Evolutionary conservation across 768 basidiomycete species (phyloP).

Genomic region (Candolleomyces aberdarensis): DNA sequence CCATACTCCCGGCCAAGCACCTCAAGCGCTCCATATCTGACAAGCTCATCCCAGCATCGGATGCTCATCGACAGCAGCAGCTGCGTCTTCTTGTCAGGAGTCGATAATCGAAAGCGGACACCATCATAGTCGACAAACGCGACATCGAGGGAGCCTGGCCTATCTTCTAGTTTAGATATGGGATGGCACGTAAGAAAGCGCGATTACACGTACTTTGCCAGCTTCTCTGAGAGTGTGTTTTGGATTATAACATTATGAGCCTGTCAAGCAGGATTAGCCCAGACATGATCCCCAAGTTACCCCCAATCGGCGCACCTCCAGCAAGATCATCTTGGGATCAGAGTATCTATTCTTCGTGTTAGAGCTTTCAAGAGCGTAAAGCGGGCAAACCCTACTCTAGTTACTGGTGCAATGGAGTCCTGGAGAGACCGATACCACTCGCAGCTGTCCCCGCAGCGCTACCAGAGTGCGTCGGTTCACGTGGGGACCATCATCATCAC

Average conservation of each 20-base stretch:
- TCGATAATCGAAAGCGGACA: slow-evolving; percentile 90
- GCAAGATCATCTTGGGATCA: slow-evolving; percentile 57
- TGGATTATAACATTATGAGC: slow-evolving; percentile 93
- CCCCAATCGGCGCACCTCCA: slow-evolving; percentile 55
- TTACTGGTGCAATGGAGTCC: too few relatives aligned
- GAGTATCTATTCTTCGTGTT: neutral
- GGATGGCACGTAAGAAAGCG: neutral
- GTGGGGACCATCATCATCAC: too few relatives aligned
- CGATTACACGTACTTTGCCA: slow-evolving; percentile 57
- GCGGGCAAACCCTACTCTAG: too few relatives aligned
- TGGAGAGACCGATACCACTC: too few relatives aligned
- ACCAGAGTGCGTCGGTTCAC: too few relatives aligned
- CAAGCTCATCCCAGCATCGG: slow-evolving; percentile 94
- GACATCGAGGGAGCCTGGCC: slow-evolving; percentile 89
- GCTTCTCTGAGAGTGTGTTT: slow-evolving; percentile 83
- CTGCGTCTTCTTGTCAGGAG: slow-evolving; percentile 77
- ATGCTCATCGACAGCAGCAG: slow-evolving; percentile 94
- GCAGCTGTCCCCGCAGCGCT: too few relatives aligned
- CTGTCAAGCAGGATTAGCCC: slow-evolving; percentile 33
- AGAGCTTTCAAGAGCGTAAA: too few relatives aligned
- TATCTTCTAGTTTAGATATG: slow-evolving; percentile 29
- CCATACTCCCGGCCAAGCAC: slow-evolving; percentile 85
- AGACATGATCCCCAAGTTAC: neutral
- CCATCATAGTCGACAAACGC: slow-evolving; percentile 98
- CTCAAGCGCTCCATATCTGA: slow-evolving; percentile 79